phyloP scores from a whole-genome alignment of 2,329 filamentous ascomycete genomes.

The Botrytis fabae region DNA sequence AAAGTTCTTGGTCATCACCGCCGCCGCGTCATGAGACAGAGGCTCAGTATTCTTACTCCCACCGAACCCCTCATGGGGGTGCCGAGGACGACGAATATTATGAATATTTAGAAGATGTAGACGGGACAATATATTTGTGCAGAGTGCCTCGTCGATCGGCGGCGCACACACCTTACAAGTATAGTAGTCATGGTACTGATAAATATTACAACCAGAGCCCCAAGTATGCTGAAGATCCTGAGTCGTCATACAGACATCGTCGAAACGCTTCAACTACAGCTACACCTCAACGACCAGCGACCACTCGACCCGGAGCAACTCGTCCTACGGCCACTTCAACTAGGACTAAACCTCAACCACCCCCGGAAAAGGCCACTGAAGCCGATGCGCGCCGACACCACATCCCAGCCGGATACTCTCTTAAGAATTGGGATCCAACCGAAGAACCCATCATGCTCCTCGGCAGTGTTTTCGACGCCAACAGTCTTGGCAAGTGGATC shows the following conservation, averaged over 20 bases:
- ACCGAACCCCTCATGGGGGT: constrained; percentile 42
- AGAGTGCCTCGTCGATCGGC: constrained; percentile 27
- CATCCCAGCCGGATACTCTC: constrained; percentile 87
- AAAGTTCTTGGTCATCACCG: constrained; percentile 39
- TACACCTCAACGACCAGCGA: constrained; percentile 37
- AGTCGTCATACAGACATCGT: constrained; percentile 34
- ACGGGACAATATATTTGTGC: constrained; percentile 35
- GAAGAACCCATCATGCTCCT: constrained; percentile 93
- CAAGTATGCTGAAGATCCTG: constrained; percentile 36
- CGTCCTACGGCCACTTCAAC: constrained; percentile 36
- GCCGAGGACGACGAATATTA: constrained; percentile 42
- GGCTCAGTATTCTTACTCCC: constrained; percentile 40
- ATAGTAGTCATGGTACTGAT: constrained; percentile 43
- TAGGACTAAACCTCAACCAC: constrained; percentile 42
- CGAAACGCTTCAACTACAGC: constrained; percentile 35
- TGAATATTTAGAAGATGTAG: constrained; percentile 39
- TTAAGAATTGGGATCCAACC: constrained; percentile 97
- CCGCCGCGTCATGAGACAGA: constrained; percentile 36
- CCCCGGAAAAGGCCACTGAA: constrained; percentile 55
- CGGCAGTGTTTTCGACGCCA: constrained; percentile 94
- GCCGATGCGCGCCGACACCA: constrained; percentile 62
- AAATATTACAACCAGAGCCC: constrained; percentile 40
- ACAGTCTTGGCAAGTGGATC: constrained; percentile 98
- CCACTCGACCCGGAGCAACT: constrained; percentile 25
- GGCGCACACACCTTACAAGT: constrained; percentile 37